phyloP scores from a whole-genome alignment of 2,329 filamentous ascomycete species.

The Paecilomyces sp. region DNA sequence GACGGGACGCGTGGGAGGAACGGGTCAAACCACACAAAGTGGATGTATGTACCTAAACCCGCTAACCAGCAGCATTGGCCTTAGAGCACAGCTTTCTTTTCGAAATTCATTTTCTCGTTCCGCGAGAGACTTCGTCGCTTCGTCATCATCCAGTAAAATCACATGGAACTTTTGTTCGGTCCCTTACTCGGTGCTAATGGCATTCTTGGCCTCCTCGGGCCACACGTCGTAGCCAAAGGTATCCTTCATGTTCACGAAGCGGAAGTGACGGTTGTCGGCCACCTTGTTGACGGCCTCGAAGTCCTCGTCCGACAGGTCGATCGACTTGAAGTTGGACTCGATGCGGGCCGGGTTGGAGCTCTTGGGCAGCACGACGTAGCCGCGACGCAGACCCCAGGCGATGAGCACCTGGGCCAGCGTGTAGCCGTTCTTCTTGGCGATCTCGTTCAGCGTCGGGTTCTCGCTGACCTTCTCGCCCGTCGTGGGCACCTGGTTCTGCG shows the following conservation, averaged over 20 bases:
- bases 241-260: conserved; percentile 78
- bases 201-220: conserved; percentile 46
- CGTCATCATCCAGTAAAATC: neutral
- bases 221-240: conserved; percentile 69
- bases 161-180: neutral
- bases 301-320: conserved; percentile 51
- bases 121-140: neutral
- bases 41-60: neutral
- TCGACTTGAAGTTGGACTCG: conserved; percentile 60
- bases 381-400: conserved; percentile 59
- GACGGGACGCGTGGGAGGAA: neutral
- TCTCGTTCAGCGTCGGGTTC: conserved; percentile 52
- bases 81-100: neutral
- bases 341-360: conserved; percentile 61
- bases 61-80: neutral
- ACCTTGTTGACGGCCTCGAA: conserved; percentile 57
- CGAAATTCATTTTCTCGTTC: neutral
- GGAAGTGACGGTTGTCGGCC: conserved; percentile 57
- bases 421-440: conserved; percentile 52
- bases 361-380: conserved; percentile 64
- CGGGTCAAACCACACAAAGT: neutral
- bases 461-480: conserved; percentile 60
- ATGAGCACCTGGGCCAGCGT: conserved; percentile 56
- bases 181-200: conserved; percentile 3
- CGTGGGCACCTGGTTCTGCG: conserved; percentile 61